Base-by-base conservation (phyloP, 768 basidiomycete genomes). In the Lactifluus rugatus region DNA sequence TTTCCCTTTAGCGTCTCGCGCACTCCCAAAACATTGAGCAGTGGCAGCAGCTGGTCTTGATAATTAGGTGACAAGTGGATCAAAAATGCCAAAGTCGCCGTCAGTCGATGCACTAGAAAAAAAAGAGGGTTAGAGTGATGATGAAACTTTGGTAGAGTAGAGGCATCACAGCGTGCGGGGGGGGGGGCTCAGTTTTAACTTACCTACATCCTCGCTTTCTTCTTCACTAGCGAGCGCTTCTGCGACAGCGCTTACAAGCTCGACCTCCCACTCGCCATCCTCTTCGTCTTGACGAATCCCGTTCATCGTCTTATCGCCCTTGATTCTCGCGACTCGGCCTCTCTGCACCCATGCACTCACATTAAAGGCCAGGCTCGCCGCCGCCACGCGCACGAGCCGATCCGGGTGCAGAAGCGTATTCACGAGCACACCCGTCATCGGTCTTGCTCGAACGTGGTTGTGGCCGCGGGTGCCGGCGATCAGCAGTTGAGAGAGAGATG, bases 261-360 rank as follows among this genome's bases (percentile, higher is more conserved):
- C 94, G 0, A 88, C 75, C 66, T 91, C 84, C 89, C 90, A 94
- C 54, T 93, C 93, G 19, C 79, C 89, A 54, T 83, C 81, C 52
- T 80, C 83, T 41, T 73, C 74, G 16, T 72, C 74, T 26, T 74
- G 75, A 2, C 70, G 71, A n/a, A 60, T 66, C 28, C 68, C 69
- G 39, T 67, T 66, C 21, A 63, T 65, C 19, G 56, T 65, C 36
- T 61, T 58, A 14, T 63, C 72, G 23, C 70, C 71, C 39, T 66
- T 67, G 44, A 70, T 55, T 56, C 67, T 69, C 45, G 78, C 81
- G 13, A 84, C 75, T 42, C 86, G 72, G 16, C 72, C 74, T 58
- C 75, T 78, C 74, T 93, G 90, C 48, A 90, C 64, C 65, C 75
- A 78, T 19, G 79, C 81, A 2, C 84, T 79, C 17, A 85, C 68